Evolutionary conservation across 2,329 filamentous ascomycete genomes (phyloP).

Genomic region (Chrysoporthe puriensis): DNA sequence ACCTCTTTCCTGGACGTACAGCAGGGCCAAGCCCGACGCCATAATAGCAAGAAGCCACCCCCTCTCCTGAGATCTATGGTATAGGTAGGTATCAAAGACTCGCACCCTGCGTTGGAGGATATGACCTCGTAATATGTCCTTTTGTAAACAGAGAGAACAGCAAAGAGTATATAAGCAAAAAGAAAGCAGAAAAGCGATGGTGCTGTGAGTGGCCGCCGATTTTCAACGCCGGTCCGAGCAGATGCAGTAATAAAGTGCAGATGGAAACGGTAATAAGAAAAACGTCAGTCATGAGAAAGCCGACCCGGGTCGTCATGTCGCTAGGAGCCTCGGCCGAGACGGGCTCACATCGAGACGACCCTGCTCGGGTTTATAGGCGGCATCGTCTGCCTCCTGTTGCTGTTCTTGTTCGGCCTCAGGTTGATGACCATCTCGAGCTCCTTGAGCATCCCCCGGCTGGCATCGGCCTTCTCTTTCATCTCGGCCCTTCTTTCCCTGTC

Average conservation of each 20-base stretch:
- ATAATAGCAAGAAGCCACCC: constrained; percentile 9
- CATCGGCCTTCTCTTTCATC: constrained; percentile 74
- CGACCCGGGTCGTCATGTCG: neutral
- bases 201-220: constrained; percentile 11
- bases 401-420: constrained; percentile 45
- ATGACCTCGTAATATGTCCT: constrained; percentile 16
- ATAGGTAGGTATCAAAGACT: constrained; percentile 11
- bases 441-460: constrained; percentile 85
- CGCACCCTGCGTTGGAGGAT: neutral
- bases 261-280: constrained; percentile 22
- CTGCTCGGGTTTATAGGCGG: constrained; percentile 39
- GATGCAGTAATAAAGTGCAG: constrained; percentile 19
- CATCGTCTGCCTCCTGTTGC: constrained; percentile 41
- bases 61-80: constrained; percentile 19
- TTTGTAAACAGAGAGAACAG: constrained; percentile 9
- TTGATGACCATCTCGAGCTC: constrained; percentile 91
- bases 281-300: constrained; percentile 29
- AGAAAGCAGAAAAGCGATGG: constrained; percentile 1
- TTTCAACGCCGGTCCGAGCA: constrained; percentile 23
- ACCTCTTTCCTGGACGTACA: neutral
- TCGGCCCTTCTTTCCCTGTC: constrained; percentile 77
- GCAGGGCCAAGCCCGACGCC: constrained; percentile 6
- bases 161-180: constrained; percentile 2
- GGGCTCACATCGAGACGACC: constrained; percentile 47
- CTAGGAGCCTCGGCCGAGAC: neutral